phyloP scores from a whole-genome alignment of 352 stramenopile genomes.

The Pythium apleroticum region DNA sequence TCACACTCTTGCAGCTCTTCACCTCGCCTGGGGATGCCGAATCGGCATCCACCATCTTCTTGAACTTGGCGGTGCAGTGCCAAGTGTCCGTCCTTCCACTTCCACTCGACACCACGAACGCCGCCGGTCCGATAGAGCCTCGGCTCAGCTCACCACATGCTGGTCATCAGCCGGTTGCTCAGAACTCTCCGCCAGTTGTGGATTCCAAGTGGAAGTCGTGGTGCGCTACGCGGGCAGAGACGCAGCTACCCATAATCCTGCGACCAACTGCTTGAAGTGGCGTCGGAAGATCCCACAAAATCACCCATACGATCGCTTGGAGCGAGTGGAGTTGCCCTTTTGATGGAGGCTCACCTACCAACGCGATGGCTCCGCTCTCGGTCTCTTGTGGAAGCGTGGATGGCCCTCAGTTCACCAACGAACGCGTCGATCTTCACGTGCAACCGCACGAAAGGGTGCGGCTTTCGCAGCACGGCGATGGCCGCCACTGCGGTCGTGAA shows the following conservation, averaged over 20 bases:
- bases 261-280: not conserved
- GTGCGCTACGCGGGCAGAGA: too few relatives aligned
- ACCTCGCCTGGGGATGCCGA: not conserved
- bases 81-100: not conserved
- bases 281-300: not conserved
- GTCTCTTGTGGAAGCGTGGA: not conserved
- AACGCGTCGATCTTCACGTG: constrained; percentile 59
- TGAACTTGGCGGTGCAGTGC: too few relatives aligned
- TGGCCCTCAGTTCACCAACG: constrained; percentile 26
- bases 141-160: not conserved
- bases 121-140: not conserved
- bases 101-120: too few relatives aligned
- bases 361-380: not conserved
- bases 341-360: not conserved
- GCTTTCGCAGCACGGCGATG: constrained; percentile 41
- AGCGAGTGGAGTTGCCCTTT: not conserved
- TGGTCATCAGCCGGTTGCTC: not conserved
- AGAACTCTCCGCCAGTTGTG: not conserved
- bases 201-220: not conserved
- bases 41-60: not conserved
- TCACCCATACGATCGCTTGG: not conserved
- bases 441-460: constrained; percentile 52
- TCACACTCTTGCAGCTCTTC: not conserved
- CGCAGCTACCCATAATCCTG: not conserved
- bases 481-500: constrained; percentile 49